These are phyloP conservation scores for Pseudonitzschia delicatissima DNA, from an alignment of 108 stramenopile species.

Conservation along the genomic window DNA sequence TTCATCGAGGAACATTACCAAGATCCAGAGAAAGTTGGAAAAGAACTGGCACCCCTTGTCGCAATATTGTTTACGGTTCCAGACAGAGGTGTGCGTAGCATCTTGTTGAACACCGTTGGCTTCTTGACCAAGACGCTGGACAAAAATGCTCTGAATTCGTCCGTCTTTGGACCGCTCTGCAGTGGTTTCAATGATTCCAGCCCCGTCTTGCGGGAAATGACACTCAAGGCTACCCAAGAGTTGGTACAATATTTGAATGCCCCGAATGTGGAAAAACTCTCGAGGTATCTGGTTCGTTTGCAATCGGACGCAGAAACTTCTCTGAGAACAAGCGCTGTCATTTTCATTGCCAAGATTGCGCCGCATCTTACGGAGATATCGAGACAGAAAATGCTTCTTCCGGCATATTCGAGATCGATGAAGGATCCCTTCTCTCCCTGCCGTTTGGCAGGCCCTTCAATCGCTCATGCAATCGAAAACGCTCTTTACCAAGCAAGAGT, in stretches of 20 bases:
- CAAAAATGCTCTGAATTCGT: conserved; percentile 55
- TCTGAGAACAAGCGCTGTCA: conserved; percentile 87
- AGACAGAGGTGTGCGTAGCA: conserved; percentile 84
- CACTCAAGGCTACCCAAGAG: conserved; percentile 72
- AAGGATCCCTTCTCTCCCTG: conserved; percentile 82
- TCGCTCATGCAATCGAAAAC: conserved; percentile 40
- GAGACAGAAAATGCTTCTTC: conserved; percentile 72
- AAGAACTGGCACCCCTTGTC: conserved; percentile 60
- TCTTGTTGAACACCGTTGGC: conserved; percentile 61
- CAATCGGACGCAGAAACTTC: conserved; percentile 71
- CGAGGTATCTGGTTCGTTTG: conserved; percentile 79
- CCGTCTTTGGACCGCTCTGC: conserved; percentile 87
- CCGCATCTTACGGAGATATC: conserved; percentile 61
- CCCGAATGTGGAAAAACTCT: conserved; percentile 83
- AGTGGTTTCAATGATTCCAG: conserved; percentile 84
- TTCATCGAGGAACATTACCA: conserved; percentile 66
- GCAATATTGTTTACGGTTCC: conserved; percentile 70
- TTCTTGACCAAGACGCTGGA: conserved; percentile 60
- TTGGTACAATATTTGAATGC: conserved; percentile 65
- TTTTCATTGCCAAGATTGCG: conserved; percentile 81
- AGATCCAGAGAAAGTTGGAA: conserved; percentile 41
- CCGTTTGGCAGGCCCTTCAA: conserved; percentile 69
- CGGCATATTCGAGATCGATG: conserved; percentile 72
- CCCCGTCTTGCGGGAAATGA: conserved; percentile 78
- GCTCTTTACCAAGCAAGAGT: conserved; percentile 55